Evolutionary conservation across 75 land plant species (phyloP), one percentile per base, ranked within the genome.

Genomic region (Pseudotsuga menziesii): DNA sequence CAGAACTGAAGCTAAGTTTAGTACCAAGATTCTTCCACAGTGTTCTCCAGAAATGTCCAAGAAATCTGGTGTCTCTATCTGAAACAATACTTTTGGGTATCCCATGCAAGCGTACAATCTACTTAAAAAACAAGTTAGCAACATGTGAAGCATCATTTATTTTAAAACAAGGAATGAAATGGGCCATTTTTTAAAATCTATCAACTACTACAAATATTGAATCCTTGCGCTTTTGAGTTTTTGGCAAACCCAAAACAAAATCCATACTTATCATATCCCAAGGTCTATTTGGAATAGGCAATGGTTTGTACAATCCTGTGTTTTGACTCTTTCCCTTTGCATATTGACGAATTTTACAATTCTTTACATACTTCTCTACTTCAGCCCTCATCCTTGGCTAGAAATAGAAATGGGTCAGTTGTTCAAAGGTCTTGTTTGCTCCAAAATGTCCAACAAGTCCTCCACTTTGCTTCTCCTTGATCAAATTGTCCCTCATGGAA

Each of bases 11-110:
- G 1, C 32, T 29, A 29, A 60, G 4, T 0, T 8, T n/a, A 4
- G 8, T 60, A 25, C 23, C 23, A 6, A n/a, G 23, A 0, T 60
- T 60, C 61, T 60, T 60, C 25, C 61, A 22, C 25, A 60, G 23
- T 22, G 61, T 60, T 25, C 72, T 27, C 75, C 75, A 79, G 36
- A 79, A 79, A 52, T 79, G 48, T 14, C 80, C 60, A 26, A 79
- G 17, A 74, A 85, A 85, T 29, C 70, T 77, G 32, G 32, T n/a
- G 52, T 86, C 84, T 32, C 75, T 72, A 82, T 82, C 61, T 23
- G 76, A 82, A 6, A 57, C 52, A 12, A 82, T 82, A 4, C 75
- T 14, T 11, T 39, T 61, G 0, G 82, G 82, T 7, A 80, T 0
- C 32, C 80, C 75, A 58, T 72, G 75, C 4, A 72, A 54, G 56